These are phyloP conservation scores for Cyclotella sp. DNA, from an alignment of 108 stramenopile species.

Conservation along the genomic window DNA sequence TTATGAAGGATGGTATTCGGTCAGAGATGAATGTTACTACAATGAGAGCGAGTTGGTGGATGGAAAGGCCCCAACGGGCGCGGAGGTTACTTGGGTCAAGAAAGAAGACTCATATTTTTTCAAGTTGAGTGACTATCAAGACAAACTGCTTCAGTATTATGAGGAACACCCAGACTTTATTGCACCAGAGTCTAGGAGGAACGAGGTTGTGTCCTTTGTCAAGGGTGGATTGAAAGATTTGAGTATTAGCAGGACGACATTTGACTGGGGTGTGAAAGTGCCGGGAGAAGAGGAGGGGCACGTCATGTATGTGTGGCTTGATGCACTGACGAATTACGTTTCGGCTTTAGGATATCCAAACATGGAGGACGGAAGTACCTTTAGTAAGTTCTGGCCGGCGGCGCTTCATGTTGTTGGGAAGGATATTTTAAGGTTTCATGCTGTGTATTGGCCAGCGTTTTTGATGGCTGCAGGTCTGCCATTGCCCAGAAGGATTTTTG, in stretches of 20 bases:
- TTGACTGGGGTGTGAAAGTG: constrained; percentile 95
- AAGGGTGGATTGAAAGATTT: constrained; percentile 91
- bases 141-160: constrained; percentile 86
- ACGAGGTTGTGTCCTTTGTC: constrained; percentile 90
- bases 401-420: constrained; percentile 96
- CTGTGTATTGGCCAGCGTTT: constrained; percentile 98
- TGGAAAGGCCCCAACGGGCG: constrained; percentile 93
- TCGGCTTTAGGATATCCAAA: constrained; percentile 92
- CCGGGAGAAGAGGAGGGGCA: constrained; percentile 86
- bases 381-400: constrained; percentile 88
- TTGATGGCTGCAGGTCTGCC: constrained; percentile 96
- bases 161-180: constrained; percentile 87
- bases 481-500: constrained; percentile 90
- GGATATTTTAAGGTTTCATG: constrained; percentile 98
- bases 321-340: constrained; percentile 97
- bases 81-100: constrained; percentile 91
- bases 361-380: constrained; percentile 51
- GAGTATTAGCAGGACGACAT: constrained; percentile 90
- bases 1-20: constrained; percentile 98
- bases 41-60: constrained; percentile 94
- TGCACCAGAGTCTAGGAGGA: constrained; percentile 86
- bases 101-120: constrained; percentile 99
- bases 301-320: constrained; percentile 99
- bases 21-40: constrained; percentile 97
- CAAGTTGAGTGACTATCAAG: constrained; percentile 83